Conservation (phyloP, 2,329 filamentous ascomycete genomes). For the Sphaerulina musiva region DNA sequence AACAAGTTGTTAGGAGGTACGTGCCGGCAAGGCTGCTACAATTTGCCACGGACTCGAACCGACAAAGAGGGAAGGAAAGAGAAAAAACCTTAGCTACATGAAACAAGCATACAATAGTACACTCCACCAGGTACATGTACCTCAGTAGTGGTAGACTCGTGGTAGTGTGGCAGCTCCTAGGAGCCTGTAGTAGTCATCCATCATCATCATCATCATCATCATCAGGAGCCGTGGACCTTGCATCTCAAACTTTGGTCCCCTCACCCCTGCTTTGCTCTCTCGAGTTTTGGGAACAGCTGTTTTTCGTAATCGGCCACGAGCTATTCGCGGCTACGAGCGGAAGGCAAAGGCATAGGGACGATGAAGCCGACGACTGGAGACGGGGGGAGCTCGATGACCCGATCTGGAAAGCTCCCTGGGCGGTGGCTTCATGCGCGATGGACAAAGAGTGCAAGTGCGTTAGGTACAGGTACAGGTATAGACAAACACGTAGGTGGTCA, state of each 20-base stretch:
- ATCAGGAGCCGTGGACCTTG: not conserved
- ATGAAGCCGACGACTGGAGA: constrained; percentile 4
- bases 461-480: not conserved
- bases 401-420: not conserved
- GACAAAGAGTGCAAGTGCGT: constrained; percentile 3
- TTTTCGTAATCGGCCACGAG: constrained; percentile 12
- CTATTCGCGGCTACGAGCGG: constrained; percentile 11
- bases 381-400: not conserved
- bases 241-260: not conserved
- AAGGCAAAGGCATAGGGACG: constrained; percentile 2
- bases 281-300: constrained; percentile 4
- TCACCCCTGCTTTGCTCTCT: constrained; percentile 12
- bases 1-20: not conserved
- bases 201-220: not conserved
- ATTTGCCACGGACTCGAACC: constrained; percentile 14
- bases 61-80: not conserved
- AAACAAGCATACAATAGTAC: not conserved
- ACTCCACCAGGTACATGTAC: too few relatives aligned
- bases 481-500: not conserved
- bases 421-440: not conserved
- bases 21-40: constrained; percentile 7
- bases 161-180: too few relatives aligned
- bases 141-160: too few relatives aligned
- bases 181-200: too few relatives aligned
- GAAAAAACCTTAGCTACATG: not conserved